These are phyloP conservation scores for Ilex asprella DNA, from an alignment of 257 asterid species.

Conservation along the genomic window DNA sequence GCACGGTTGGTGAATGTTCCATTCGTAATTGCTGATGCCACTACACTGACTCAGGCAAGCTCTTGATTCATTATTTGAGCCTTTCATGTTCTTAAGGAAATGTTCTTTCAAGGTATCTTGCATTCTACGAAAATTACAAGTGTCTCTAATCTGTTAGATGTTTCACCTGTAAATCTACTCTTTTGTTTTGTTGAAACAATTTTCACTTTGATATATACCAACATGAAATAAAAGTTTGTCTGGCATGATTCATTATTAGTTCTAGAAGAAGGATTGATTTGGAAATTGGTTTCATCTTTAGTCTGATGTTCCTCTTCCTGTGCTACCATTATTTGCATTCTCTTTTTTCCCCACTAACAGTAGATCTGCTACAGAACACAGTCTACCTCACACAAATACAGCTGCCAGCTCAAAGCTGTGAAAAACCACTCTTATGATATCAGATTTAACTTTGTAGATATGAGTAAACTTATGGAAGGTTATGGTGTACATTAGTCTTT, in stretches of 20 bases:
- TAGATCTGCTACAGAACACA: too few relatives aligned
- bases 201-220: not conserved
- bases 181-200: not conserved
- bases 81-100: too few relatives aligned
- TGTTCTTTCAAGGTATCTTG: not conserved
- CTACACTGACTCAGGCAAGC: slow-evolving; percentile 96
- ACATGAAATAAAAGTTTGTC: not conserved
- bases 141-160: not conserved
- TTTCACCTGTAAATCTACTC: not conserved
- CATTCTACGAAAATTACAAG: not conserved
- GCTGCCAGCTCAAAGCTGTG: too few relatives aligned
- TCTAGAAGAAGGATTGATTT: too few relatives aligned
- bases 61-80: slow-evolving; percentile 5
- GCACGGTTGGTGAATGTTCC: slow-evolving; percentile 94
- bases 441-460: too few relatives aligned
- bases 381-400: too few relatives aligned
- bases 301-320: too few relatives aligned
- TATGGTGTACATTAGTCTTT: not conserved
- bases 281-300: too few relatives aligned
- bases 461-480: not conserved
- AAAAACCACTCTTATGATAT: too few relatives aligned
- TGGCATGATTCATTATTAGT: too few relatives aligned
- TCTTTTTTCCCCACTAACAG: too few relatives aligned
- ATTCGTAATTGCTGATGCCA: slow-evolving; percentile 97
- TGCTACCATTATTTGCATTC: too few relatives aligned